Base-by-base conservation (phyloP, 148 eudicot genomes). In the Fagopyrum homotropicum region DNA sequence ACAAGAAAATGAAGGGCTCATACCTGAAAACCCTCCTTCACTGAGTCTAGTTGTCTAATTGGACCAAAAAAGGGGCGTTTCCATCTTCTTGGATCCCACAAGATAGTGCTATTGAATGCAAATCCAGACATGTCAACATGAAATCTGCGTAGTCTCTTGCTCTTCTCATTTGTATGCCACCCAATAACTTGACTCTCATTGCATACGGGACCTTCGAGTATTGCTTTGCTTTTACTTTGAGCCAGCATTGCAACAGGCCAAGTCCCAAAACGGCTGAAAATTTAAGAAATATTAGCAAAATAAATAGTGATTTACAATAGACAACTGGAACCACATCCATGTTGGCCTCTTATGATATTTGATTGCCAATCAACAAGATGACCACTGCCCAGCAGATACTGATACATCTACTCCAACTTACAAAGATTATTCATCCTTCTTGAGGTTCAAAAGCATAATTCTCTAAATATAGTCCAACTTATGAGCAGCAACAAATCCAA, bases 241-340 rank as follows among this genome's bases (percentile, higher is more conserved):
- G 91, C 89, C 73, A 95, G 89, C 98, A 95, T 95, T 49, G 88
- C 98, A 80, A 95, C 96, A 61, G 98, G 98, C 98, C 98, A 95
- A 35, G 97, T 92, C 85, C 97, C 98, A 83, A 95, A 95, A 76
- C 92, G 98, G 80, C 97, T 94, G 77, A 4, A 70, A 17, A 68
- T 29, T 35, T 45, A 35, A 35, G 7, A 64, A 76, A 49, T 50
- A 63, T 22, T 5, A 52, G 76, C 66, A 51, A 12, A 51, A 51
- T 51, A 12, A 12, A 51, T 4, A 55, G 1, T 16, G 59, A 5
- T 55, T 55, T 12, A 55, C 19, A n/a, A 5, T n/a, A 16, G 17
- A 55, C 59, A 55, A 5, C 59, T 59, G 66, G 66, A 59, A 26
- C 12, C 10, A 9, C 35, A 59, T 19, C 10, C 35, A 59, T 59